A percentile compares a stretch with the other conserved stretches of the same genome.
Conservation (phyloP, 164 flowering plant genomes). For the Macadamia tetraphylla region DNA sequence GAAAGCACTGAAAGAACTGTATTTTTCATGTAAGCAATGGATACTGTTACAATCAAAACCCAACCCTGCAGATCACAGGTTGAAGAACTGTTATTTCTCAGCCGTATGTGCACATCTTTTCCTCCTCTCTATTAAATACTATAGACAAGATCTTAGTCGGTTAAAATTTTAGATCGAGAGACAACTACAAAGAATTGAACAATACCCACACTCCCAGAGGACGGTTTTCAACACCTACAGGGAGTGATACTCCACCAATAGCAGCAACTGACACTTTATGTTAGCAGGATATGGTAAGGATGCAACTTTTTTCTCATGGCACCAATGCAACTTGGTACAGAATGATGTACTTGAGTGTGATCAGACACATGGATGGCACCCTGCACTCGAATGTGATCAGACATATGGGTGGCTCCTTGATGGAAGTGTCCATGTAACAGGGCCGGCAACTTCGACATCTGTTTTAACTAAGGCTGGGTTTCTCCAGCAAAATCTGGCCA, state of each 20-base stretch:
- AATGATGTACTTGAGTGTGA: too few species aligned
- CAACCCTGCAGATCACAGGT: not conserved
- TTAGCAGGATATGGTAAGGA: too few species aligned
- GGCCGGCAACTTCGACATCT: not conserved
- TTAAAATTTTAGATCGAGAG: not conserved
- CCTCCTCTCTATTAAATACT: slow-evolving; percentile 8
- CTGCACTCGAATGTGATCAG: too few species aligned
- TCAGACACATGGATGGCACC: too few species aligned
- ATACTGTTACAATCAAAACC: not conserved
- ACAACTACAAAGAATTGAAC: slow-evolving; percentile 8
- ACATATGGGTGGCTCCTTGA: too few species aligned
- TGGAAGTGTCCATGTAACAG: too few species aligned
- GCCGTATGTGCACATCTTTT: not conserved
- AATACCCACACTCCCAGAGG: not conserved
- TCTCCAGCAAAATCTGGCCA: not conserved
- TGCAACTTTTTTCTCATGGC: too few species aligned
- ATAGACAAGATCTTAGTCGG: slow-evolving; percentile 20
- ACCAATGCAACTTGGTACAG: too few species aligned
- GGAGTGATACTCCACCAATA: not conserved
- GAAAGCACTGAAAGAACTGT: not conserved
- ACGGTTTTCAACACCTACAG: not conserved
- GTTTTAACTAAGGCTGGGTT: not conserved
- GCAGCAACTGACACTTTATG: not conserved
- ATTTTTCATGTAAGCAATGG: not conserved
- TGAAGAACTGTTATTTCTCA: not conserved